Percentiles rank a stretch among this genome's conserved stretches.
Conservation (phyloP, 2,329 filamentous ascomycete species). For the Xylogone sp. region DNA sequence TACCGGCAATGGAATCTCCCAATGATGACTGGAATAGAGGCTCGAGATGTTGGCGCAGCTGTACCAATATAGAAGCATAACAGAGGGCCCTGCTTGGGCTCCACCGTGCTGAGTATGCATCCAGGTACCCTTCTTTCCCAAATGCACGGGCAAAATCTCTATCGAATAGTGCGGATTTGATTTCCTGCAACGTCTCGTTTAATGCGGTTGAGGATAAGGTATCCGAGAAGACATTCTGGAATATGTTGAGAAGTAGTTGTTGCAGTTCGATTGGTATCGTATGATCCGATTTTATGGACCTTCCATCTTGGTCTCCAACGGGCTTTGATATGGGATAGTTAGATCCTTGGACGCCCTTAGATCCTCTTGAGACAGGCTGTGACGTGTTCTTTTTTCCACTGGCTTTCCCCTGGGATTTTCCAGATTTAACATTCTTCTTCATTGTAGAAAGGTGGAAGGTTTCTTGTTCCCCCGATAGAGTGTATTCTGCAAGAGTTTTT, state of each 20-base stretch:
- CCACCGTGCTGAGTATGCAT: slow-evolving; percentile 86
- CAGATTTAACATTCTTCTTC: neutral
- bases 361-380: neutral
- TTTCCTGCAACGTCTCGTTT: slow-evolving; percentile 63
- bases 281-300: slow-evolving; percentile 1
- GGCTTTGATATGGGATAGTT: neutral
- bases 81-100: slow-evolving; percentile 81
- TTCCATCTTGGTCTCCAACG: neutral
- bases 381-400: neutral
- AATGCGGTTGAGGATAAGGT: slow-evolving; percentile 45
- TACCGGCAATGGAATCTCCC: neutral
- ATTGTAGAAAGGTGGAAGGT: too few relatives aligned
- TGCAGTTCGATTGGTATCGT: slow-evolving; percentile 50
- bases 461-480: too few relatives aligned
- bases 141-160: slow-evolving; percentile 84
- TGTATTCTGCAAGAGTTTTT: too few relatives aligned
- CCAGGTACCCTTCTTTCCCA: slow-evolving; percentile 63
- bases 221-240: slow-evolving; percentile 58
- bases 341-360: neutral
- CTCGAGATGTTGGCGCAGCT: slow-evolving; percentile 21
- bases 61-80: slow-evolving; percentile 59
- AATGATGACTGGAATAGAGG: neutral
- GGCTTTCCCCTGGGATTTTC: neutral
- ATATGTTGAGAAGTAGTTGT: slow-evolving; percentile 70
- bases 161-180: slow-evolving; percentile 83